These are phyloP conservation scores for Nemania serpens DNA, from an alignment of 2,329 filamentous ascomycete genomes.

Conservation along the genomic window DNA sequence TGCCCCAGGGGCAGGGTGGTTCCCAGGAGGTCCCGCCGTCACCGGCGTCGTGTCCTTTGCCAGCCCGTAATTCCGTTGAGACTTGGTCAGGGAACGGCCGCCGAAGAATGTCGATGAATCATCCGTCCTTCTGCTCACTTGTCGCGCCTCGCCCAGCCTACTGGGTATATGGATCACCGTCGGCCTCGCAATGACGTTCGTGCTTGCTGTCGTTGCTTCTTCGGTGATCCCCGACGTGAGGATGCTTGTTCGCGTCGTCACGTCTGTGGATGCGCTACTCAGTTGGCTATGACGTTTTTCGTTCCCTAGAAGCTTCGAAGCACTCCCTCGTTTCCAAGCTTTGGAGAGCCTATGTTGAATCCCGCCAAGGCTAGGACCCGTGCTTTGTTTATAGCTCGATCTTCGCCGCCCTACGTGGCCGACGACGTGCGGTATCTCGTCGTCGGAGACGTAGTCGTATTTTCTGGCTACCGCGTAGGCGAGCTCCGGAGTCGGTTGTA, in stretches of 20 bases:
- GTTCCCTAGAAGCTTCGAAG: conserved; percentile 19
- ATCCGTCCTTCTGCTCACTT: conserved; percentile 36
- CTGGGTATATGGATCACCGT: conserved; percentile 43
- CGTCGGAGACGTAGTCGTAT: conserved; percentile 34
- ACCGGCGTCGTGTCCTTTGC: conserved; percentile 12
- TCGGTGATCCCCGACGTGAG: conserved; percentile 37
- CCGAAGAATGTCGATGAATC: conserved; percentile 37
- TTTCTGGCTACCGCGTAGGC: conserved; percentile 34
- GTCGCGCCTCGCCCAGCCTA: conserved; percentile 37
- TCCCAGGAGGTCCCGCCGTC: conserved; percentile 5
- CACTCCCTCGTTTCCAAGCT: conserved; percentile 36
- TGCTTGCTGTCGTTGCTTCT: conserved; percentile 35
- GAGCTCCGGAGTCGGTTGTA: conserved; percentile 41
- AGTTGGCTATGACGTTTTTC: conserved; percentile 35
- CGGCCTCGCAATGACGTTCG: conserved; percentile 37
- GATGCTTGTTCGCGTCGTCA: conserved; percentile 40
- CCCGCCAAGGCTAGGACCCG: conserved; percentile 23
- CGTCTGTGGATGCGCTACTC: conserved; percentile 32
- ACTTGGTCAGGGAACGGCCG: conserved; percentile 33
- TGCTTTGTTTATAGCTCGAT: conserved; percentile 28
- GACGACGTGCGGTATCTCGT: conserved; percentile 28
- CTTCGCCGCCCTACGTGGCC: conserved; percentile 27
- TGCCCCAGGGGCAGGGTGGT: conserved; percentile 20
- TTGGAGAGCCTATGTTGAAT: conserved; percentile 37
- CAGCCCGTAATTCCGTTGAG: conserved; percentile 34